Evolutionary conservation across 2,329 filamentous ascomycete species (phyloP).

Genomic region (Teratosphaeriaceae sp.): DNA sequence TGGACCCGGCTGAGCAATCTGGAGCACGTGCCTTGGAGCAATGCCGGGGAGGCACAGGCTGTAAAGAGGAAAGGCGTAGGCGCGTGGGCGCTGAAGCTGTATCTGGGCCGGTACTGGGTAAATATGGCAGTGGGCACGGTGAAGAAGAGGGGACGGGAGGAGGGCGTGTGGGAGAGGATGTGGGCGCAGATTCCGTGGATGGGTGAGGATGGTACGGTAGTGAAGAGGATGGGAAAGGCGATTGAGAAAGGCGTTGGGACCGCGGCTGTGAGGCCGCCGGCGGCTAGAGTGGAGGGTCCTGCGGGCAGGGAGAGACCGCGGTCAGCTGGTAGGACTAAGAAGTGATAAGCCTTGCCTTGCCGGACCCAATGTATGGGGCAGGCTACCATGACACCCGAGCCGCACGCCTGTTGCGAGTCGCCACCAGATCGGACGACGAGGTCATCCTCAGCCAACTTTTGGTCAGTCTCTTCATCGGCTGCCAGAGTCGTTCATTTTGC

Average conservation of each 20-base stretch:
- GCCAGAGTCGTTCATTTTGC: too few species aligned
- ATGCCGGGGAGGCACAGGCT: conserved; percentile 22
- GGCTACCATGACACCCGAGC: too few species aligned
- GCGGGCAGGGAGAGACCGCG: too few species aligned
- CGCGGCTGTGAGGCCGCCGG: too few species aligned
- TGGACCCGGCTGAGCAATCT: conserved; percentile 21
- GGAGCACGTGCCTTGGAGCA: conserved; percentile 23
- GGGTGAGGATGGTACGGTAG: not conserved
- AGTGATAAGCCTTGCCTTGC: too few species aligned
- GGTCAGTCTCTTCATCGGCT: too few species aligned
- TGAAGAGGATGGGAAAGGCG: not conserved
- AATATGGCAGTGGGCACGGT: conserved; percentile 13
- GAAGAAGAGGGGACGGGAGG: conserved; percentile 15
- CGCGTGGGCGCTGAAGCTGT: conserved; percentile 12
- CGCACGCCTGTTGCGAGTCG: too few species aligned
- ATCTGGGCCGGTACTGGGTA: conserved; percentile 17
- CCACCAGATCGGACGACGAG: too few species aligned
- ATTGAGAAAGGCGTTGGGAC: not conserved
- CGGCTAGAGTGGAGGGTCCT: too few species aligned
- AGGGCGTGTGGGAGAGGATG: conserved; percentile 24
- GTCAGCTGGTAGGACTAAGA: too few species aligned
- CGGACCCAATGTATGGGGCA: too few species aligned
- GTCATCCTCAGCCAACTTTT: too few species aligned
- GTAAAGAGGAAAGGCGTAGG: conserved; percentile 5
- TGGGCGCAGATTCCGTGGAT: conserved; percentile 22